These are phyloP conservation scores for Ascochyta viciae-villosae DNA, from an alignment of 2,329 filamentous ascomycete genomes.

Conservation along the genomic window DNA sequence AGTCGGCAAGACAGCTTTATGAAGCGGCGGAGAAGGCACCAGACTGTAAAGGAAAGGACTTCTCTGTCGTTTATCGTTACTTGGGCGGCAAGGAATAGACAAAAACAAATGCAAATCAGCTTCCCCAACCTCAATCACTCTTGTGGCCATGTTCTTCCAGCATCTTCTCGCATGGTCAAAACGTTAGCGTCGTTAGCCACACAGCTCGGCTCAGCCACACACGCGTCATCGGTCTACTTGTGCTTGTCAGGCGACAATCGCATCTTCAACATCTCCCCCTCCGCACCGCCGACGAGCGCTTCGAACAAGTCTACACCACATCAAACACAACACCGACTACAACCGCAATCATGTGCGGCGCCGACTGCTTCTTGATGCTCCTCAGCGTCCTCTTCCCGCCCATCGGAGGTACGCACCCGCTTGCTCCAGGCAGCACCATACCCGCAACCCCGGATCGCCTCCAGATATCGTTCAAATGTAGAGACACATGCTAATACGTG, in stretches of 20 bases:
- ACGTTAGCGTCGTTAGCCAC: background rate
- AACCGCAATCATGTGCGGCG: conserved; percentile 60
- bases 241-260: conserved; percentile 11
- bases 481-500: conserved; percentile 14
- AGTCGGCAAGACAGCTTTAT: conserved; percentile 55
- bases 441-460: too few species aligned
- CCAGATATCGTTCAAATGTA: too few species aligned
- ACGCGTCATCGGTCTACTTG: conserved; percentile 10
- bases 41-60: conserved; percentile 58
- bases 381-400: conserved; percentile 68
- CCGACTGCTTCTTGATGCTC: conserved; percentile 67
- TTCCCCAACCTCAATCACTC: background rate
- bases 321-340: background rate
- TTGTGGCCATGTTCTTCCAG: background rate
- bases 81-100: conserved; percentile 55
- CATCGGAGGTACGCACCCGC: conserved; percentile 58
- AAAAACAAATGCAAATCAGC: background rate
- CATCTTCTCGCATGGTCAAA: background rate
- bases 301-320: background rate
- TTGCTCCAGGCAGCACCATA: conserved; percentile 23
- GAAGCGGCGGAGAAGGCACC: conserved; percentile 52
- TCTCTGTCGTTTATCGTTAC: conserved; percentile 59
- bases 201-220: conserved; percentile 8
- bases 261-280: conserved; percentile 1
- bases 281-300: background rate